phyloP scores from a whole-genome alignment of 176 grass and related monocot genomes.

The Avena eriantha region DNA sequence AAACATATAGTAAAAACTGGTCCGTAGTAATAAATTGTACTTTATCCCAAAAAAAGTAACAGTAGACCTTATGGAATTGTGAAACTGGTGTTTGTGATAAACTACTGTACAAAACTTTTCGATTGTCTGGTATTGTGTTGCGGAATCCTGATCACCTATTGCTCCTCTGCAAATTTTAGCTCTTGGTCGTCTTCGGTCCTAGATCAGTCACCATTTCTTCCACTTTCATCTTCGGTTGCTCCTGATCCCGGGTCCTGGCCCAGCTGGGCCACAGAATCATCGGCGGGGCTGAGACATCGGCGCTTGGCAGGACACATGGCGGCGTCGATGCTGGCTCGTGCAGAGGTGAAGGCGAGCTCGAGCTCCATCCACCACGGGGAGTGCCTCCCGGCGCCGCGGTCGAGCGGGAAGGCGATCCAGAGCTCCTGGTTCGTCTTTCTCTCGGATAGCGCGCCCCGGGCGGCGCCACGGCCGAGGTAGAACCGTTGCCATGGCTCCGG shows the following conservation, averaged over 20 bases:
- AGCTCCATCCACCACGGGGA: neutral
- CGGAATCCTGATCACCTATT: neutral
- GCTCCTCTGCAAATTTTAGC: neutral
- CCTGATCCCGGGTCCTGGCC: neutral
- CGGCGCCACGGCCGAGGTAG: conserved; percentile 10
- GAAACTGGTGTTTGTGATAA: neutral
- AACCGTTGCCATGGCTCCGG: neutral
- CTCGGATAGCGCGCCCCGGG: neutral
- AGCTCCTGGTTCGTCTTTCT: neutral
- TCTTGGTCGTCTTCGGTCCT: neutral
- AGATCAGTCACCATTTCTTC: neutral
- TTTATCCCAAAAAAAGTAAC: too few relatives aligned
- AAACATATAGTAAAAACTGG: too few relatives aligned
- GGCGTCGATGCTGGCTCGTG: neutral
- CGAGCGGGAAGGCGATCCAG: conserved; percentile 20
- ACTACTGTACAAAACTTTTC: neutral
- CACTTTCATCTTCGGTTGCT: neutral
- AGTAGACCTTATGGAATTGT: neutral
- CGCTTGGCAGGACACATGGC: neutral
- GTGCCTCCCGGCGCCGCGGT: neutral
- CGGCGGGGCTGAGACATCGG: neutral
- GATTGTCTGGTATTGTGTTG: neutral
- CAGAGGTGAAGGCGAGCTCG: neutral
- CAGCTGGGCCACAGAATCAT: neutral
- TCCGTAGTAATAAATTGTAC: too few relatives aligned